Evolutionary conservation across 192 early-diverging fungal genomes (phyloP), one percentile per base, ranked within the genome.

Genomic region (Coemansia sp.): DNA sequence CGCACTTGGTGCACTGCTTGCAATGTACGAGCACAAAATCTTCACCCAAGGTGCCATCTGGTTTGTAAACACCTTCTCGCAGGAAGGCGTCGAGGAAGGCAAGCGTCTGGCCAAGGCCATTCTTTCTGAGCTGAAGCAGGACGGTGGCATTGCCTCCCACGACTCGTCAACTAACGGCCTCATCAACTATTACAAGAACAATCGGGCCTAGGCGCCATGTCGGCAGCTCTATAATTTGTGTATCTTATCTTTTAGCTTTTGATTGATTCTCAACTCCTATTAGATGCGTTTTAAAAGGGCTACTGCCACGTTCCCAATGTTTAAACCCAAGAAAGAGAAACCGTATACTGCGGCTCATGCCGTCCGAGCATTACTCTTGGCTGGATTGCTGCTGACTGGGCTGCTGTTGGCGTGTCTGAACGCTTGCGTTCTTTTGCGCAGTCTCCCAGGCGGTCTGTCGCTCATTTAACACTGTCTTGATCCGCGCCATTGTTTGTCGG

Each of bases 11-110:
- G 81, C 86, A n/a, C 72, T 99, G 67, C 91, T 99, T 81, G 94
- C 96, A 22, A 71, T 99, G 77, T 99, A 99, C 71, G 97, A 99
- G 84, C 97, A 99, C 89, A 99, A 99, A 88, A 99, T 99, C 72
- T 99, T 99, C 74, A 92, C 92, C 16, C 97, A 99, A 82, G 96
- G 97, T 54, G 90, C 93, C 28, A 89, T 99, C 67, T 99, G 96
- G 96, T 85, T 92, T 74, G 92, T 99, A 78, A 99, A 99, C 86
- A 93, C 91, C 34, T 98, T 92, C 71, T 95, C 97, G 68, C 96
- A 97, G 84, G 90, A 90, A 84, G 89, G 90, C 60, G 97, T 99
- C 54, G 97, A 99, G 82, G 88, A 98, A 41, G 97, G 97, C 70
- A 99, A 99, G 87, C 95, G 97, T 77, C 84, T 99, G 54, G 97